Percentiles rank a stretch among this genome's conserved stretches.
Conservation (phyloP, 176 grass and related monocot species). For the Dactylis glomerata region DNA sequence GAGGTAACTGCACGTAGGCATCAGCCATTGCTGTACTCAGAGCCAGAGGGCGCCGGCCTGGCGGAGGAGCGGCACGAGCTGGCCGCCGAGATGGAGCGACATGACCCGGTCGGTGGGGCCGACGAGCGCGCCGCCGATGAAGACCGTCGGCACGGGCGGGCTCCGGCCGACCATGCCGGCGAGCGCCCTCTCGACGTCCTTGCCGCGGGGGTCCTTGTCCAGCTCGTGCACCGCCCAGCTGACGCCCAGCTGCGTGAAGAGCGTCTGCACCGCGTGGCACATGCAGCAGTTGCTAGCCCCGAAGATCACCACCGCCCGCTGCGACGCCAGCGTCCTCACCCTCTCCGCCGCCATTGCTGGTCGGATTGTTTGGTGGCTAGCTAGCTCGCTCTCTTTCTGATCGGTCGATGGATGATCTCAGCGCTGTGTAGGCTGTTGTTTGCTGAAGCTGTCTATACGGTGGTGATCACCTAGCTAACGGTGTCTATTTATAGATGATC, state of each 20-base stretch:
- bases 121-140: constrained; percentile 64
- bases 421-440: too few species aligned
- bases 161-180: constrained; percentile 45
- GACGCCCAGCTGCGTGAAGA: constrained; percentile 55
- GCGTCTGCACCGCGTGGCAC: constrained; percentile 61
- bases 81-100: constrained; percentile 53
- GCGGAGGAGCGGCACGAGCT: constrained; percentile 55
- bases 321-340: constrained; percentile 42
- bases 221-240: constrained; percentile 50
- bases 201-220: constrained; percentile 49
- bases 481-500: not conserved
- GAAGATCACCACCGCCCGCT: constrained; percentile 70
- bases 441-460: too few species aligned
- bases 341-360: constrained; percentile 41
- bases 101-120: constrained; percentile 66
- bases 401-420: not conserved
- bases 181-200: constrained; percentile 52
- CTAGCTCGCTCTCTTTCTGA: not conserved
- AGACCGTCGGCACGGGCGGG: constrained; percentile 47
- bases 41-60: constrained; percentile 65
- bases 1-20: not conserved
- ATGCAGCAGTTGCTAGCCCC: constrained; percentile 61
- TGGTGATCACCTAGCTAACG: too few species aligned
- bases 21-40: not conserved
- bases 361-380: not conserved